Percentiles rank a stretch among this genome's conserved stretches.
Conservation (phyloP, 2,329 filamentous ascomycete genomes). For the Phaeosphaeriaceae sp. region DNA sequence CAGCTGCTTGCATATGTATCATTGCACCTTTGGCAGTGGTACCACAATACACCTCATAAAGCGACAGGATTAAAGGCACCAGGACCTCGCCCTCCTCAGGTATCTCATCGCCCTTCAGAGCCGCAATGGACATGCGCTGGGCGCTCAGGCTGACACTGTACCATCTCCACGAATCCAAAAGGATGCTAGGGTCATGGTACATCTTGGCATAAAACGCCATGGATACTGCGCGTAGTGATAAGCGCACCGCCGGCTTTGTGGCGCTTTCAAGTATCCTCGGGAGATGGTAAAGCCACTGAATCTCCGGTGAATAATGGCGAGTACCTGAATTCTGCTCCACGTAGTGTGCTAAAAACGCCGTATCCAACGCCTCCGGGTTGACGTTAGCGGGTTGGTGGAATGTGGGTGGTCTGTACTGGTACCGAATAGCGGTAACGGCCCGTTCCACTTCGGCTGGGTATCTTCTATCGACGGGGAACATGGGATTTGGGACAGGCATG, state of each 20-base stretch:
- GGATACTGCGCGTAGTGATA: conserved; percentile 40
- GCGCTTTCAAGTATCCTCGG: conserved; percentile 26
- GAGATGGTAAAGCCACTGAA: conserved; percentile 37
- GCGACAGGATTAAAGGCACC: conserved; percentile 35
- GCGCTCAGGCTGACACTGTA: conserved; percentile 37
- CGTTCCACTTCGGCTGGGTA: conserved; percentile 20
- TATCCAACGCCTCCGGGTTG: conserved; percentile 32
- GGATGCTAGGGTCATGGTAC: conserved; percentile 34
- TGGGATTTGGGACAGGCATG: conserved; percentile 1
- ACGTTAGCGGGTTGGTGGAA: conserved; percentile 34
- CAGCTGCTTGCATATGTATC: conserved; percentile 36
- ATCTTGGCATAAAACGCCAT: conserved; percentile 44
- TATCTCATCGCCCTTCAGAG: conserved; percentile 19
- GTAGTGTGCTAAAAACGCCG: conserved; percentile 40
- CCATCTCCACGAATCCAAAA: conserved; percentile 43
- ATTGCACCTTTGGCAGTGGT: conserved; percentile 37
- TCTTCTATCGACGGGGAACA: conserved; percentile 2
- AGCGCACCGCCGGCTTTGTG: conserved; percentile 30
- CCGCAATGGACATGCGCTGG: conserved; percentile 31
- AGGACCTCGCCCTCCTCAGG: conserved; percentile 39
- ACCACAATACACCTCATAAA: conserved; percentile 42
- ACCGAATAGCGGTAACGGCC: conserved; percentile 30
- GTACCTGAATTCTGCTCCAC: conserved; percentile 33
- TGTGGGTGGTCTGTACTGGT: conserved; percentile 30
- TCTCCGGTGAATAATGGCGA: conserved; percentile 22